Evolutionary conservation across 2,329 filamentous ascomycete species (phyloP), one percentile per base, ranked within the genome.

Genomic region (Keithomyces neogunnii): DNA sequence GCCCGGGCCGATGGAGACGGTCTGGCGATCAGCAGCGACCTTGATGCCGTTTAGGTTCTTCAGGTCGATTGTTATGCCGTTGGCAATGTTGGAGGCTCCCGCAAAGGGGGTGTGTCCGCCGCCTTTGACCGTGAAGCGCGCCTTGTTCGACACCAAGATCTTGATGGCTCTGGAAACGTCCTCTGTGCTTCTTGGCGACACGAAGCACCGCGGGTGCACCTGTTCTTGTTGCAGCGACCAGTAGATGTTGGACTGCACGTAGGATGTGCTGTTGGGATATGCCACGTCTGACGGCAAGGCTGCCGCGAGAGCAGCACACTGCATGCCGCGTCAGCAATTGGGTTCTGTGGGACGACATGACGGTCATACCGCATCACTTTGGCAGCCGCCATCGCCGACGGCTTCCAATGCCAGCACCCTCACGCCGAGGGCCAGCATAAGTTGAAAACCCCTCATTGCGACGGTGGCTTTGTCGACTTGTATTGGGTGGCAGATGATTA

Each of bases 31-130:
- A 3, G 56, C 47, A 19, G 61, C 62, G 10, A 72, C 55, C 0
- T 52, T 54, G 31, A 75, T 59, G 7, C 59, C 43, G 49, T 70
- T 69, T 8, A 80, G 62, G 3, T 59, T 56, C 7, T 62, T 60
- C n/a, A 79, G 59, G 52, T 74, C 71, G 48, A 80, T 63, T 3
- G 69, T 69, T 4, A 76, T 60, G 11, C 73, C 69, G 11, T 56
- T 56, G 4, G 63, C 56, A 51, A 68, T 67, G 57, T 69, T 80
- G 5, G 73, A 72, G 2, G 67, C 66, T 3, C 68, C 70, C 0
- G 68, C 62, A 53, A 73, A 75, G 3, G 72, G 65, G 2, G 69
- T 71, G 61, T 81, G 77, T 1, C 45, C 45, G 30, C 13, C n/a
- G 11, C 45, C 45, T 8, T 47, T 47, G 45, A 47, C 28, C 2